These are phyloP conservation scores for Withania somnifera DNA, from an alignment of 305 asterid genomes.

Conservation along the genomic window DNA sequence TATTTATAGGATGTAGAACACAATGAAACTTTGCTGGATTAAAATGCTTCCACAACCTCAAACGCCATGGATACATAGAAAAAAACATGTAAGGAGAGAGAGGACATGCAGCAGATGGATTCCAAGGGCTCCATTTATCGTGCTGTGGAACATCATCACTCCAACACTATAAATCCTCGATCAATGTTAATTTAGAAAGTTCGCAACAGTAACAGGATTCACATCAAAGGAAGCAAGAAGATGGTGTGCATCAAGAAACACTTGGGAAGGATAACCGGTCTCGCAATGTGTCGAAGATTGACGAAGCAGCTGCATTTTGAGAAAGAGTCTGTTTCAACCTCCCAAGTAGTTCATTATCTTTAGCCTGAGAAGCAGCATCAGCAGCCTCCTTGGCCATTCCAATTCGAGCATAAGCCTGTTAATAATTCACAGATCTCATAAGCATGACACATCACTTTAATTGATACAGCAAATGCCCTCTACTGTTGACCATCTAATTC, in stretches of 20 bases:
- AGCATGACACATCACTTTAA: not conserved
- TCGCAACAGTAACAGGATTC: not conserved
- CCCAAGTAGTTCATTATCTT: conserved; percentile 83
- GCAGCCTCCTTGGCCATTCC: conserved; percentile 98
- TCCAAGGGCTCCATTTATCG: not conserved
- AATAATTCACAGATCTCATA: not conserved
- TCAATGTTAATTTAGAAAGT: not conserved
- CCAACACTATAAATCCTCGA: not conserved
- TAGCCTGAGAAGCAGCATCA: conserved; percentile 86
- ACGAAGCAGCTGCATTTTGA: conserved; percentile 66
- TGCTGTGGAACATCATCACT: not conserved
- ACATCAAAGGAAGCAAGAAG: not conserved
- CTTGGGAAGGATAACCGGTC: conserved; percentile 80
- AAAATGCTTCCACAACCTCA: not conserved
- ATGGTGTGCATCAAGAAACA: conserved; percentile 32
- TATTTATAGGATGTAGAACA: not conserved
- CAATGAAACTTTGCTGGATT: not conserved
- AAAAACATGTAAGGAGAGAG: not conserved
- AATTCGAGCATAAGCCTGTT: conserved; percentile 81
- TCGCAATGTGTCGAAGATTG: conserved; percentile 69
- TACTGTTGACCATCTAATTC: not conserved
- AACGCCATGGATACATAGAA: not conserved
- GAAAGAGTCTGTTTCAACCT: conserved; percentile 56
- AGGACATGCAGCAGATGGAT: not conserved
- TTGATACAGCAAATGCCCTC: not conserved